Conservation (phyloP, 257 asterid species). For the Sherardia arvensis region DNA sequence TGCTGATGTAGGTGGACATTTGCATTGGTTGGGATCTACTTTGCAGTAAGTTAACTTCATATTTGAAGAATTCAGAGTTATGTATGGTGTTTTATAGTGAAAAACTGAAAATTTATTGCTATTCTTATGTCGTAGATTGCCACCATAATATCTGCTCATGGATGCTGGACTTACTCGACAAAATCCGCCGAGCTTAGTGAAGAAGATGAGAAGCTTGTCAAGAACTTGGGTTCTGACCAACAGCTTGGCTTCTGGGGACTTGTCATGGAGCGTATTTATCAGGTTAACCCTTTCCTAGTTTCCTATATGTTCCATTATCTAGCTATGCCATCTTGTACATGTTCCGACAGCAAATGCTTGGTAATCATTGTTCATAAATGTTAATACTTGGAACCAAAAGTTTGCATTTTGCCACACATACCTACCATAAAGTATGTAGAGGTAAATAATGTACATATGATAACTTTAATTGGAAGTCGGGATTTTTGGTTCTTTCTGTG, state of each 20-base stretch:
- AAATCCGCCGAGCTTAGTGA: slow-evolving; percentile 16
- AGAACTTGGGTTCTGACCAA: slow-evolving; percentile 18
- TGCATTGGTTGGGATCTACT: slow-evolving; percentile 58
- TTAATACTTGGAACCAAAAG: background rate
- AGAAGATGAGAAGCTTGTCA: slow-evolving; percentile 26
- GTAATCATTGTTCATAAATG: background rate
- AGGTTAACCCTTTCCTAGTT: slow-evolving; percentile 25
- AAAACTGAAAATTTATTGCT: no score
- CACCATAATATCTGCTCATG: slow-evolving; percentile 48
- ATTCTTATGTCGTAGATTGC: slow-evolving; percentile 35
- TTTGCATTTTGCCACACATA: background rate
- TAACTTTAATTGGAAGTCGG: no score
- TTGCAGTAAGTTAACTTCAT: slow-evolving; percentile 43
- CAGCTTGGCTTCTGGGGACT: slow-evolving; percentile 37
- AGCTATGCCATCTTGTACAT: slow-evolving; percentile 2
- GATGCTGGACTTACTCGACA: slow-evolving; percentile 35
- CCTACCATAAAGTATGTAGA: background rate
- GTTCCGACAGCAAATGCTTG: background rate
- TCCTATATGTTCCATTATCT: background rate
- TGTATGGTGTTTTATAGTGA: background rate
- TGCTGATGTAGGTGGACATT: slow-evolving; percentile 82
- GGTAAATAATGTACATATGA: no score
- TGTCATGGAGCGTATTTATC: slow-evolving; percentile 44
- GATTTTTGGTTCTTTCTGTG: no score
- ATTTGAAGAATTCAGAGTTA: background rate